Base-by-base conservation (phyloP, 495 filamentous ascomycete genomes). In the Paragyromitra xinjiangensis region DNA sequence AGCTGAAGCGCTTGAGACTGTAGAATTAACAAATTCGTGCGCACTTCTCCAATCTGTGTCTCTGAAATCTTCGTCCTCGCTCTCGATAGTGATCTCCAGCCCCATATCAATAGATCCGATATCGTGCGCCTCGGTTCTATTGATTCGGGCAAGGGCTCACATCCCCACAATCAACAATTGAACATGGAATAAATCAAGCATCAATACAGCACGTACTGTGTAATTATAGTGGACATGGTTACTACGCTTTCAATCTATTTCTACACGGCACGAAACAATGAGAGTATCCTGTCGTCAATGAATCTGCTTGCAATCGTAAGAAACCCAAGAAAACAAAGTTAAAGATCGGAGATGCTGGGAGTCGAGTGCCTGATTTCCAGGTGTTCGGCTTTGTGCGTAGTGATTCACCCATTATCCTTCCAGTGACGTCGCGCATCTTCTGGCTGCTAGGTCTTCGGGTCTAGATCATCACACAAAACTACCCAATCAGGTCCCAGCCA, bases 351-450 rank as follows among this genome's bases (percentile, higher is more conserved):
- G 19, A 55, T 53, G 50, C 7, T 53, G 14, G 50, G 22, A 8
- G 50, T n/a, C 14, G 16, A 22, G n/a, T 22, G 6, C 50, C 19
- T 8, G 51, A 14, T 14, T 34, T n/a, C 55, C 55, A 29, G 50
- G 50, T 19, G 3, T 22, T 22, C 50, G 19, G 50, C n/a, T n/a
- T 53, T 6, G 19, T 53, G 50, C 50, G 50, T 24, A 24, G 19
- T 53, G 14, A 7, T 53, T n/a, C 50, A n/a, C 22, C 50, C 16
- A 22, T 29, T 24, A 58, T 53, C 50, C 55, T 26, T 9, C 24
- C 34, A 64, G 72, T 75, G 72, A 70, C 65, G 65, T 75, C 64
- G 64, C 51, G 22, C 42, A 69, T 39, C 19, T 6, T n/a, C 34
- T 37, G 14, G 2, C 39, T 16, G 24, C 22, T 34, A 34, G 29